Evolutionary conservation across 441 rosid genomes (phyloP).

Genomic region (Corymbia citriodora): DNA sequence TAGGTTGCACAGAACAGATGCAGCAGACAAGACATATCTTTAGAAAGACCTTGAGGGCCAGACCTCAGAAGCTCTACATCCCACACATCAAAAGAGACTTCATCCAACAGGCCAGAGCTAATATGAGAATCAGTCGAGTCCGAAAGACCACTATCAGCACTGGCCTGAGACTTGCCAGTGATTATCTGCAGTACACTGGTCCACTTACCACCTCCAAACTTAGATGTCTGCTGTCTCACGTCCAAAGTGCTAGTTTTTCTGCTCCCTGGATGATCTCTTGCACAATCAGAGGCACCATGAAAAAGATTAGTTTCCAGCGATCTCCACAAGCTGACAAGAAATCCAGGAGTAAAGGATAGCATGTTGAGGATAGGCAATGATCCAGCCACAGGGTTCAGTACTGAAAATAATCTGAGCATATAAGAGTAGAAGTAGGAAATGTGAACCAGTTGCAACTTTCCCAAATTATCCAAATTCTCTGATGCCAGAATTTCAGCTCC

Average conservation of each 20-base stretch:
- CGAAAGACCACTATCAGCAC: slow-evolving; percentile 11
- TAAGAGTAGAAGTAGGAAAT: slow-evolving; percentile 77
- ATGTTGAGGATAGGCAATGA: slow-evolving; percentile 84
- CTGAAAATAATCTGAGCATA: slow-evolving; percentile 75
- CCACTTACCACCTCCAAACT: slow-evolving; percentile 73
- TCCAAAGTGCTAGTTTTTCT: slow-evolving; percentile 29
- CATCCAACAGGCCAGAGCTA: slow-evolving; percentile 33
- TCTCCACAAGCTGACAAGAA: slow-evolving; percentile 64
- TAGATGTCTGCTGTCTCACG: slow-evolving; percentile 40
- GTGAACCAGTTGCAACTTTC: slow-evolving; percentile 60
- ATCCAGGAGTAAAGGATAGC: slow-evolving; percentile 92
- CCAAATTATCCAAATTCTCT: slow-evolving; percentile 19
- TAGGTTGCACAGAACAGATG: slow-evolving; percentile 91
- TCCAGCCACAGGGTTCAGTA: slow-evolving; percentile 58
- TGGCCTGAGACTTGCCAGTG: slow-evolving; percentile 65
- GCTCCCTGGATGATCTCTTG: slow-evolving; percentile 29
- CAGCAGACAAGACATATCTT: slow-evolving; percentile 71
- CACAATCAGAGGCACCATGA: slow-evolving; percentile 17
- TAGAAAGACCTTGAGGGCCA: slow-evolving; percentile 75
- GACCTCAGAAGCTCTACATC: slow-evolving; percentile 61
- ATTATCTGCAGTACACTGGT: slow-evolving; percentile 63
- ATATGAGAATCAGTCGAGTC: slow-evolving; percentile 30
- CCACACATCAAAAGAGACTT: slow-evolving; percentile 53
- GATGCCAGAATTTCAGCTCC: slow-evolving; percentile 21
- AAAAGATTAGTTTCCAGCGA: slow-evolving; percentile 53